phyloP scores from a whole-genome alignment of 148 eudicot genomes.

The Rhododendron henanense region DNA sequence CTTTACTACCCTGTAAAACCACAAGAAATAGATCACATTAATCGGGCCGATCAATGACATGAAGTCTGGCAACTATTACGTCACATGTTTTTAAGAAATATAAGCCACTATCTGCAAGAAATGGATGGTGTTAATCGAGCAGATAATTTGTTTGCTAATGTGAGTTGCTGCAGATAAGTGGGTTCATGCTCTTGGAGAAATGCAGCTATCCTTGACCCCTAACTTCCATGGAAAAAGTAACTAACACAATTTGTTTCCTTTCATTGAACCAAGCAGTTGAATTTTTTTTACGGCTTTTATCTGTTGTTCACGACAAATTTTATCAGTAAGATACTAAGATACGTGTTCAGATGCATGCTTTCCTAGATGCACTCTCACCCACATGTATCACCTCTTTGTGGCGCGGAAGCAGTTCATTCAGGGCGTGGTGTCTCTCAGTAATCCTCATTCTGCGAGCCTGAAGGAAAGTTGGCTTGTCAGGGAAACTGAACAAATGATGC shows the following conservation, averaged over 20 bases:
- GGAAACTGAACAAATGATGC: not conserved
- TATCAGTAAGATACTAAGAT: not conserved
- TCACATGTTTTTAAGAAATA: not conserved
- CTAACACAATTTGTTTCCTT: not conserved
- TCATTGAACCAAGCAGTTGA: not conserved
- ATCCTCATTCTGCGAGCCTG: conserved; percentile 39
- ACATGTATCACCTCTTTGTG: conserved; percentile 24
- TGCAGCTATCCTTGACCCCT: not conserved
- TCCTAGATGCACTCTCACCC: not conserved
- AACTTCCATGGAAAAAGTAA: not conserved
- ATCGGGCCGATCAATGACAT: not conserved
- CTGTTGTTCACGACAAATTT: not conserved
- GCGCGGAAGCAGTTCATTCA: conserved; percentile 37
- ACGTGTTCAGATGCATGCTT: not conserved
- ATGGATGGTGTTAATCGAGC: not conserved
- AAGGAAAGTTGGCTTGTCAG: conserved; percentile 9
- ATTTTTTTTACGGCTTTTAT: not conserved
- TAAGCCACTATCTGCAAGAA: not conserved
- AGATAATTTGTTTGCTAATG: not conserved
- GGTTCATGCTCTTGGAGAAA: not conserved
- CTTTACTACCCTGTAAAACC: conserved; percentile 32
- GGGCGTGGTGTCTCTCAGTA: conserved; percentile 28
- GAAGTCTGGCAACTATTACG: not conserved
- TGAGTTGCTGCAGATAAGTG: not conserved
- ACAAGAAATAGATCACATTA: not conserved